phyloP scores from a whole-genome alignment of 805 yeast species.

The Barnettozyma californica region DNA sequence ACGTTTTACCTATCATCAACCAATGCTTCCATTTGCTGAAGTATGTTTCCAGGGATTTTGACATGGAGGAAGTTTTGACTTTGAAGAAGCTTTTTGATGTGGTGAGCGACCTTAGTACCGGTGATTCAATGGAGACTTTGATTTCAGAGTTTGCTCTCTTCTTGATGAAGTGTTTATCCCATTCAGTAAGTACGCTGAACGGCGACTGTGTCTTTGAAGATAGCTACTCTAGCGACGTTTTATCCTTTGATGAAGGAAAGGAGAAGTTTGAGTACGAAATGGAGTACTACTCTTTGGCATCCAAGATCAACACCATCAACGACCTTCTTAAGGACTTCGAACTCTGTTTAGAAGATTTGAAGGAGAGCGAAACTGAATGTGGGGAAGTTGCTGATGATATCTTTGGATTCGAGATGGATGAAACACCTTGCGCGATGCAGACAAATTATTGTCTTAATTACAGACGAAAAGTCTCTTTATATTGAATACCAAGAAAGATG shows the following conservation, averaged over 20 bases:
- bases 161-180: constrained; percentile 1
- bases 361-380: neutral
- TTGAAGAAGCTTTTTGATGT: neutral
- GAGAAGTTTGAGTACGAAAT: constrained; percentile 3
- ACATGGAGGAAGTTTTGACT: neutral
- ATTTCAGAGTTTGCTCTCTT: neutral
- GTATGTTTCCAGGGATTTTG: neutral
- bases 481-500: neutral
- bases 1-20: constrained; percentile 7
- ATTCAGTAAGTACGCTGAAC: neutral
- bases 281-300: constrained; percentile 4
- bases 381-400: constrained; percentile 3
- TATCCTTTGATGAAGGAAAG: neutral
- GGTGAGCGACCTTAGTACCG: neutral
- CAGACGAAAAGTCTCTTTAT: neutral
- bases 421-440: neutral
- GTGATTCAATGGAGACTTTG: constrained; percentile 2
- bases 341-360: neutral
- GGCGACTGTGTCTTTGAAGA: neutral
- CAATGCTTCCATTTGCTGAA: constrained; percentile 3
- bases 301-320: neutral
- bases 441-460: constrained; percentile 5
- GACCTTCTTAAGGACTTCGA: constrained; percentile 1
- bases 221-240: neutral
- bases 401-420: constrained; percentile 6